phyloP scores from a whole-genome alignment of 495 filamentous ascomycete genomes.

The Penicillium argentinense region DNA sequence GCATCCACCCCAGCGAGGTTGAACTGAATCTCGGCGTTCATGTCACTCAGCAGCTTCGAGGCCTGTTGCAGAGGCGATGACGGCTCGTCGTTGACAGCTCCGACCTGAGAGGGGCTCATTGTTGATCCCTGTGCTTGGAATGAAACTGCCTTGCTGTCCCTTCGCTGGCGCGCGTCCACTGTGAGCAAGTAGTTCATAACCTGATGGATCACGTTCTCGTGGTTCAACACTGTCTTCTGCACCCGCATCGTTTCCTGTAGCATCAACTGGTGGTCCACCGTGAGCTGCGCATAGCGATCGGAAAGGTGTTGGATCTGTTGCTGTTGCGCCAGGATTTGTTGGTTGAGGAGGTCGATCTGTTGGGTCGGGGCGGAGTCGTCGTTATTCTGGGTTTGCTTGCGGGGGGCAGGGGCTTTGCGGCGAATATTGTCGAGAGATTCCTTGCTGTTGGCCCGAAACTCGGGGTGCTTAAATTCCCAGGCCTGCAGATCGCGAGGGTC shows the following conservation, averaged over 20 bases:
- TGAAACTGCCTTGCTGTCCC: conserved; percentile 56
- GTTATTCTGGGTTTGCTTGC: conserved; percentile 62
- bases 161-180: conserved; percentile 62
- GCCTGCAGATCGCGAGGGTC: conserved; percentile 56
- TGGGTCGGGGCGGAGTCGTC: conserved; percentile 81
- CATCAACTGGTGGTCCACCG: conserved; percentile 81
- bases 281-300: conserved; percentile 79
- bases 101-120: conserved; percentile 44
- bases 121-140: conserved; percentile 45
- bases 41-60: conserved; percentile 80
- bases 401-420: conserved; percentile 89
- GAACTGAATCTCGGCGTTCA: conserved; percentile 75
- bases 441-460: conserved; percentile 93
- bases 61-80: conserved; percentile 84
- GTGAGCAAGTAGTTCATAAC: conserved; percentile 70
- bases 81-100: conserved; percentile 63
- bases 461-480: conserved; percentile 98
- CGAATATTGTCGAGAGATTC: conserved; percentile 96
- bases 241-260: conserved; percentile 83
- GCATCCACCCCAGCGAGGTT: conserved; percentile 75
- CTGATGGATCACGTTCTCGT: conserved; percentile 72
- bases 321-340: conserved; percentile 84
- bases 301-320: conserved; percentile 87
- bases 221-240: conserved; percentile 87
- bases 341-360: conserved; percentile 87